These are phyloP conservation scores for Megacollybia marginata DNA, from an alignment of 768 basidiomycete species.

Conservation along the genomic window DNA sequence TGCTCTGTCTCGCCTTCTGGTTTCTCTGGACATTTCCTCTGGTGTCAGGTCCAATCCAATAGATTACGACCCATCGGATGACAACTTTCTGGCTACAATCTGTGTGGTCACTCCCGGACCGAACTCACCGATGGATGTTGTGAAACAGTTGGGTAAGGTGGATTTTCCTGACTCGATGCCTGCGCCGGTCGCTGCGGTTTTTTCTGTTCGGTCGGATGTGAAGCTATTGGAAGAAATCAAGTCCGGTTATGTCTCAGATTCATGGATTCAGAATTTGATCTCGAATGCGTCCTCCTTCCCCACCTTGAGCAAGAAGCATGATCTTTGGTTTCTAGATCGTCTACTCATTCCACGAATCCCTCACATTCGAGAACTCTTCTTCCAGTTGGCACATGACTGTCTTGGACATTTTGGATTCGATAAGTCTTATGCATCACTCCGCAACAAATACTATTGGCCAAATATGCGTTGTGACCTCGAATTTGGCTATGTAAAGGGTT, in stretches of 20 bases:
- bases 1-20: slow-evolving; percentile 16
- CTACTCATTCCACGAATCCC: too few species aligned
- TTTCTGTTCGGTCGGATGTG: neutral
- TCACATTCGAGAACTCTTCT: neutral
- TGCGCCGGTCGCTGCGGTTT: neutral
- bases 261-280: neutral
- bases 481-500: too few species aligned
- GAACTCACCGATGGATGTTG: neutral
- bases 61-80: neutral
- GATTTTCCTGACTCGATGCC: neutral
- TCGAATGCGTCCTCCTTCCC: slow-evolving; percentile 2
- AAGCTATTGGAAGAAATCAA: slow-evolving; percentile 1
- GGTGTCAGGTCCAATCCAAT: neutral
- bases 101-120: neutral
- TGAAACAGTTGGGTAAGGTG: neutral
- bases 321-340: neutral
- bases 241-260: neutral
- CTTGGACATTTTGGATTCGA: slow-evolving; percentile 7
- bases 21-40: neutral
- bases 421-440: slow-evolving; percentile 7
- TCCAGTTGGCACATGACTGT: neutral
- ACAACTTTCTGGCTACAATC: neutral
- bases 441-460: slow-evolving; percentile 6
- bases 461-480: slow-evolving; percentile 16
- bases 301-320: too few species aligned